A percentile compares a stretch with the other conserved stretches of the same genome.
Conservation (phyloP, 1,284 basidiomycete species). For the Ceratobasidium sp. region DNA sequence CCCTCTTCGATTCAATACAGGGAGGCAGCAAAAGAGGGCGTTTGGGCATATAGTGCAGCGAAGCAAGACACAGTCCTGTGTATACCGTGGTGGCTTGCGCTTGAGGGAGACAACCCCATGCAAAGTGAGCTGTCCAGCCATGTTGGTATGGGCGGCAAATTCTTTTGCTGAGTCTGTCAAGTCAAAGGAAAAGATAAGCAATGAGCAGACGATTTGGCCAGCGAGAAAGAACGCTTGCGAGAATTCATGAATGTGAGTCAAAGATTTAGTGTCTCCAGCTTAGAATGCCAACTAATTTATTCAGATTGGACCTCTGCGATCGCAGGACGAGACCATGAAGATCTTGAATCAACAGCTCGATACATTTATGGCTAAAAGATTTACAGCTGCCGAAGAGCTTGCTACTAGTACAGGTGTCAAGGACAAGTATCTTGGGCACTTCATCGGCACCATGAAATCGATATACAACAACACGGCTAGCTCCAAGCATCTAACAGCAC, state of each 20-base stretch:
- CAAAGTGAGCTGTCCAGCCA: too few relatives aligned
- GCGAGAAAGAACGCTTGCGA: background rate
- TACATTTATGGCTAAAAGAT: background rate
- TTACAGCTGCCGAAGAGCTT: background rate
- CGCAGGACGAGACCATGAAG: background rate
- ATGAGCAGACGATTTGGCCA: too few relatives aligned
- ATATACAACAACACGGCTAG: background rate
- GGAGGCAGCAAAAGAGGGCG: background rate
- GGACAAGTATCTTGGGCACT: background rate
- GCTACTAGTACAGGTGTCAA: background rate
- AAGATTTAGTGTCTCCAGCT: too few relatives aligned
- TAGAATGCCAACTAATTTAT: too few relatives aligned
- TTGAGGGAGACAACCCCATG: too few relatives aligned
- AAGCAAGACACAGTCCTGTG: background rate
- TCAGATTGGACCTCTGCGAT: background rate
- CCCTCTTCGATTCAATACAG: too few relatives aligned
- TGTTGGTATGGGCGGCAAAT: too few relatives aligned
- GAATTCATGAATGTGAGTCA: conserved; percentile 1
- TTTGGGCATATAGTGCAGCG: background rate
- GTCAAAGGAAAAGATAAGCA: too few relatives aligned
- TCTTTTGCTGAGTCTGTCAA: too few relatives aligned
- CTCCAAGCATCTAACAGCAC: background rate
- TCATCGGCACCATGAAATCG: background rate
- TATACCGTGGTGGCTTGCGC: too few relatives aligned
- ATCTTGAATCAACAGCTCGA: background rate